Evolutionary conservation across 768 basidiomycete genomes (phyloP), one percentile per base, ranked within the genome.

Genomic region (Flagelloscypha sp.): DNA sequence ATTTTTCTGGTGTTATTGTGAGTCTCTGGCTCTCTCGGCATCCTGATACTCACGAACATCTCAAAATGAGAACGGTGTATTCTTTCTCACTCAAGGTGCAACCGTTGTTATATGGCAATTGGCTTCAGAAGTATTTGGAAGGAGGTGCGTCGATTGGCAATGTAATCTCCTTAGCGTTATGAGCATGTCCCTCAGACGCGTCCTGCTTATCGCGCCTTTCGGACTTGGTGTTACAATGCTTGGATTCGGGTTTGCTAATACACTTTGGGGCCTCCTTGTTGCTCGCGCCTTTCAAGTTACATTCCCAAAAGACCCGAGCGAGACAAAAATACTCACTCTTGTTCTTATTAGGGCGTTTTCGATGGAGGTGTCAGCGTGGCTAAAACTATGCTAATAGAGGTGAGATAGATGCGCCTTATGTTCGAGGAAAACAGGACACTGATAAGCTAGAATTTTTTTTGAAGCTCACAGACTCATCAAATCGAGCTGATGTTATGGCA

Each of bases 151-250:
- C n/a, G n/a, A n/a, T n/a, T n/a, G n/a, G n/a, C n/a, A n/a, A n/a
- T n/a, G n/a, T n/a, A n/a, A n/a, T n/a, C n/a, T n/a, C n/a, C n/a
- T n/a, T n/a, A n/a, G n/a, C n/a, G n/a, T n/a, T n/a, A n/a, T n/a
- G n/a, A n/a, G n/a, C n/a, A n/a, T n/a, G n/a, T n/a, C n/a, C n/a
- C n/a, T n/a, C 13, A 48, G 59, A 32, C 68, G 69, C 12, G 48
- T 71, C 4, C 47, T 73, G 13, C 50, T 72, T 3, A 40, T 64
- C n/a, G 69, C 65, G 1, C 62, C 65, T 0, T 38, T 66, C 18
- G 68, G 68, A 9, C 48, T 68, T 10, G 33, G 59, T 0, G 11
- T 68, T 12, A 46, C 62, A 2, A 65, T 65, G 53, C 29, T 66
- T 5, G 47, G 55, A 4, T 71, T 72, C 41, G 69, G 71, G 1